A percentile compares a stretch with the other conserved stretches of the same genome.
Evolutionary conservation across 345 rosid species (phyloP).

Genomic region (Arabidopsis thaliana): TAIR10.1 NC_003076.8:20167001-20167500

Average conservation of each 20-base stretch:
- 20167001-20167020: background rate
- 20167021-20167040: background rate
- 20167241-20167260: conserved; percentile 25
- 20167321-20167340: conserved; percentile 55
- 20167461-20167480: conserved; percentile 63
- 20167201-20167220: conserved; percentile 85
- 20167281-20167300: conserved; percentile 34
- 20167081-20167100: background rate
- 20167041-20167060: background rate
- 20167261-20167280: conserved; percentile 46
- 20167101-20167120: conserved; percentile 7
- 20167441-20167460: conserved; percentile 68
- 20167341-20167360: conserved; percentile 70
- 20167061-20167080: background rate
- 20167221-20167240: conserved; percentile 77
- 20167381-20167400: conserved; percentile 50
- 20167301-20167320: conserved; percentile 42
- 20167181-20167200: conserved; percentile 92
- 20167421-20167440: conserved; percentile 71
- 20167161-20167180: conserved; percentile 86
- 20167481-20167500: conserved; percentile 80
- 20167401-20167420: conserved; percentile 63
- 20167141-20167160: conserved; percentile 96
- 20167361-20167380: conserved; percentile 55
- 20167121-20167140: conserved; percentile 94